Evolutionary conservation across 345 rosid species (phyloP), one percentile per base, ranked within the genome.

Genomic region (Moricandia moricandioides): DNA sequence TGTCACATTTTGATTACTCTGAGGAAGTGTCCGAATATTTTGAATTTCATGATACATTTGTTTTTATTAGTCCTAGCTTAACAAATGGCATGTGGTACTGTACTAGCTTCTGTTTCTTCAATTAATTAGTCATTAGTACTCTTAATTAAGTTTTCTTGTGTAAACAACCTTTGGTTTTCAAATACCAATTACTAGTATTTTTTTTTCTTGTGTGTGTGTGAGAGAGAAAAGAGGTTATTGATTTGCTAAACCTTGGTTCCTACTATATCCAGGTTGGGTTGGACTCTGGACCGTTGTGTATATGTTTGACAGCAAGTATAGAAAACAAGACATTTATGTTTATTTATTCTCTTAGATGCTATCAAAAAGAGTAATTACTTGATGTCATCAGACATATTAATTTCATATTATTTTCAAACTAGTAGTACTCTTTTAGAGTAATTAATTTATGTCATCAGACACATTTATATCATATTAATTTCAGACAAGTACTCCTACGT

Each of bases 261-360:
- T 78, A 67, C 78, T 73, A 78, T 78, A 78, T 72, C 81, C 74
- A 73, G 78, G 81, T 78, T 78, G 78, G 81, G 71, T 73, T 72
- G 81, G 78, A 67, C 43, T 67, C 40, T 78, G 74, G 33, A 78
- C 78, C 78, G 70, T 62, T 78, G 74, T 67, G 70, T 60, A 9
- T 67, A 66, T 66, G 64, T 67, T 66, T 67, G 39, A 40, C 57
- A 78, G 66, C 77, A 66, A 47, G 51, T 78, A 51, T 73, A 72
- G 74, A 33, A 78, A 78, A 37, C 75, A 57, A 47, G 7, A 65
- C 67, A 45, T 71, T 77, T 24, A 26, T 30, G 61, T 78, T 49
- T 58, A 21, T 58, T 58, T 60, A 67, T 60, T 60, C 69, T 39
- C 67, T 66, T 72, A 62, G 68, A 72, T 62, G 33, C 55, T 68